These are phyloP conservation scores for Podosphaera xanthii DNA, from an alignment of 2,329 filamentous ascomycete genomes.

Conservation along the genomic window DNA sequence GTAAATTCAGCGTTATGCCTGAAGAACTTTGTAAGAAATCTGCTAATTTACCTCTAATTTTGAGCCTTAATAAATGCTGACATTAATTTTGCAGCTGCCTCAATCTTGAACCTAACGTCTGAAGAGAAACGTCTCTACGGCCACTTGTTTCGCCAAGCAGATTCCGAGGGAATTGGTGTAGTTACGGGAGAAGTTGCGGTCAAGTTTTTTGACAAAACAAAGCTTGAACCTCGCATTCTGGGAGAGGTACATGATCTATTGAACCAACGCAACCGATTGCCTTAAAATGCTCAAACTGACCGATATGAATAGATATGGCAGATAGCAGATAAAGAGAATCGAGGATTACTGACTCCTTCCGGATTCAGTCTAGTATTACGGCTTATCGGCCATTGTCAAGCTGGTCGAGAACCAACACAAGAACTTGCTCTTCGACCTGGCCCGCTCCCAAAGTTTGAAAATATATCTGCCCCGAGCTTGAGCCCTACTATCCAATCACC, in stretches of 20 bases:
- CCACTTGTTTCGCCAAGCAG: constrained; percentile 80
- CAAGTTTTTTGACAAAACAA: constrained; percentile 94
- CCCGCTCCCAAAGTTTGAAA: constrained; percentile 83
- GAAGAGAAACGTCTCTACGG: constrained; percentile 90
- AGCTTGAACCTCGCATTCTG: constrained; percentile 61
- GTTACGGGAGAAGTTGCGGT: constrained; percentile 92
- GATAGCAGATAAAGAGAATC: constrained; percentile 91
- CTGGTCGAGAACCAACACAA: constrained; percentile 54
- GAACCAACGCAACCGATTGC: neutral
- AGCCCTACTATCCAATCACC: constrained; percentile 27
- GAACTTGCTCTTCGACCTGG: constrained; percentile 69
- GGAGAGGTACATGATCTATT: constrained; percentile 41
- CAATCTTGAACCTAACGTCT: constrained; percentile 62
- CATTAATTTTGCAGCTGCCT: constrained; percentile 23
- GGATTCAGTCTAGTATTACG: constrained; percentile 85
- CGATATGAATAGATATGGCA: constrained; percentile 66
- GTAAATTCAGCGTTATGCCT: neutral
- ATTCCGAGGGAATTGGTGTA: constrained; percentile 75
- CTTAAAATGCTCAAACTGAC: neutral
- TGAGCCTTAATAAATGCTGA: neutral
- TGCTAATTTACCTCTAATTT: neutral
- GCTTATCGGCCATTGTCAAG: constrained; percentile 89
- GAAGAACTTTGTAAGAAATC: neutral
- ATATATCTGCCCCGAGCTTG: constrained; percentile 23
- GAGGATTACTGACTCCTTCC: constrained; percentile 73